Evolutionary conservation across 2,329 filamentous ascomycete genomes (phyloP).

Genomic region (Immersiporthe knoxdaviesiana): DNA sequence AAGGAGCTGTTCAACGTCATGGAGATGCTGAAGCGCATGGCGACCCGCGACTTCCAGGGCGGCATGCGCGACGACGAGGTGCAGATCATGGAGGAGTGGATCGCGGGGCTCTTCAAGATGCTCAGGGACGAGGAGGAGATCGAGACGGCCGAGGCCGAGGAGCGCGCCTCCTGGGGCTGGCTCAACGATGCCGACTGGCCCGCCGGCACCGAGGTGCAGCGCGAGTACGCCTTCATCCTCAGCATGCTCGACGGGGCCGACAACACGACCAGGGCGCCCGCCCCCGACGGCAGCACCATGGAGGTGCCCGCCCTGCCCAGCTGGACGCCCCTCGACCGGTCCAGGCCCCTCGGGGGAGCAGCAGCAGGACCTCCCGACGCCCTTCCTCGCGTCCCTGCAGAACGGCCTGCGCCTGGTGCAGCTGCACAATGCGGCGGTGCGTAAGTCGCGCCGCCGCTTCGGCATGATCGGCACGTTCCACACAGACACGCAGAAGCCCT

Average conservation of each 20-base stretch:
- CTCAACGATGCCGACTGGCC: slow-evolving; percentile 74
- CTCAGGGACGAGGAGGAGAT: slow-evolving; percentile 76
- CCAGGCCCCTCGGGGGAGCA: slow-evolving; percentile 29
- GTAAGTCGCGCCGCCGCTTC: slow-evolving; percentile 83
- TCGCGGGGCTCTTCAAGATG: slow-evolving; percentile 75
- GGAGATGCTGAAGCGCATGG: slow-evolving; percentile 91
- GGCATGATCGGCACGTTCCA: slow-evolving; percentile 88
- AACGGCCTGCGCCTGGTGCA: slow-evolving; percentile 81
- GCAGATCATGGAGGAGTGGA: slow-evolving; percentile 76
- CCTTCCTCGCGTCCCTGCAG: slow-evolving; percentile 73
- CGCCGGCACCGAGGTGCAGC: slow-evolving; percentile 65
- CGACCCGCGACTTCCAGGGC: slow-evolving; percentile 80
- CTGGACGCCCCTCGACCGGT: slow-evolving; percentile 63
- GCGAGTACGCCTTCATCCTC: slow-evolving; percentile 79
- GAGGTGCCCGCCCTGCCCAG: slow-evolving; percentile 62
- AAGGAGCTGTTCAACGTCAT: slow-evolving; percentile 83
- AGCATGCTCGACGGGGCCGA: slow-evolving; percentile 58
- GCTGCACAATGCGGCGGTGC: slow-evolving; percentile 87
- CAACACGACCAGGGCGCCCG: slow-evolving; percentile 25
- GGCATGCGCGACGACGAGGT: slow-evolving; percentile 81
- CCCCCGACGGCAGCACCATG: slow-evolving; percentile 43
- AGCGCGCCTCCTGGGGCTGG: slow-evolving; percentile 81
- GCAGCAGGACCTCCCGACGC: slow-evolving; percentile 62
- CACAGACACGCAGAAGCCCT: slow-evolving; percentile 91
- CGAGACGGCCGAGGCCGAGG: slow-evolving; percentile 71